Conservation (phyloP, 148 eudicot species). For the Simmondsia chinensis region DNA sequence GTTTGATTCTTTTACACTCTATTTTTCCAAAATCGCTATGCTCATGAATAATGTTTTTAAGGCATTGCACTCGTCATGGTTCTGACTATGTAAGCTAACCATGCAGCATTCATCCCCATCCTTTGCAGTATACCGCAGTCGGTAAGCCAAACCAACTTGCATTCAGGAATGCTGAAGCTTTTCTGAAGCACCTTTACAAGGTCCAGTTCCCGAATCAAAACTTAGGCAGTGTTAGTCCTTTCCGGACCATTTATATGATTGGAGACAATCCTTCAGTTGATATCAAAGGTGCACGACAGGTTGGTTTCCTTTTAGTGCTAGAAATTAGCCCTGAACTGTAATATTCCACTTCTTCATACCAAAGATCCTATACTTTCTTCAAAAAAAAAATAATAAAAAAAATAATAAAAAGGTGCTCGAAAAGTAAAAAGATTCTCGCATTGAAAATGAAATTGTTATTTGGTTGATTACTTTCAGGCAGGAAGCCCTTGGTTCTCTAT, state of each 20-base stretch:
- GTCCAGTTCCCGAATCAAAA: conserved; percentile 9
- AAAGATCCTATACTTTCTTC: too few species aligned
- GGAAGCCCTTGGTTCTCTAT: conserved; percentile 93
- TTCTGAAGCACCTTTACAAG: conserved; percentile 27
- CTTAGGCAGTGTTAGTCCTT: conserved; percentile 20
- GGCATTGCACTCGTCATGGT: too few species aligned
- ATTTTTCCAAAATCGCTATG: too few species aligned
- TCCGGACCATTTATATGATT: conserved; percentile 75
- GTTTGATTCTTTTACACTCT: too few species aligned
- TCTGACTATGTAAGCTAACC: conserved; percentile 5
- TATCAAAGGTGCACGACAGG: conserved; percentile 87
- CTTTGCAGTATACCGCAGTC: conserved; percentile 63
- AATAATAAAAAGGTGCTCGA: too few species aligned
- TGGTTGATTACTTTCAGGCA: conserved; percentile 39
- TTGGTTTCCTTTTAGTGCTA: conserved; percentile 12
- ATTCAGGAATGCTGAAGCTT: conserved; percentile 70
- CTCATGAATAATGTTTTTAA: too few species aligned
- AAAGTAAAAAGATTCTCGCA: too few species aligned
- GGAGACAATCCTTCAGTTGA: conserved; percentile 95
- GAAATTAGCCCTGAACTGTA: too few species aligned
- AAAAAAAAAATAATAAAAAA: too few species aligned
- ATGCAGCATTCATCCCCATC: conserved; percentile 72
- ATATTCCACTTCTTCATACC: too few species aligned
- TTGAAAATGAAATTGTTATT: neutral
- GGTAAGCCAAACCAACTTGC: conserved; percentile 84